A percentile compares a stretch with the other conserved stretches of the same genome.
These are phyloP conservation scores for Cytospora piceae DNA, from an alignment of 2,329 filamentous ascomycete genomes.

Conservation along the genomic window DNA sequence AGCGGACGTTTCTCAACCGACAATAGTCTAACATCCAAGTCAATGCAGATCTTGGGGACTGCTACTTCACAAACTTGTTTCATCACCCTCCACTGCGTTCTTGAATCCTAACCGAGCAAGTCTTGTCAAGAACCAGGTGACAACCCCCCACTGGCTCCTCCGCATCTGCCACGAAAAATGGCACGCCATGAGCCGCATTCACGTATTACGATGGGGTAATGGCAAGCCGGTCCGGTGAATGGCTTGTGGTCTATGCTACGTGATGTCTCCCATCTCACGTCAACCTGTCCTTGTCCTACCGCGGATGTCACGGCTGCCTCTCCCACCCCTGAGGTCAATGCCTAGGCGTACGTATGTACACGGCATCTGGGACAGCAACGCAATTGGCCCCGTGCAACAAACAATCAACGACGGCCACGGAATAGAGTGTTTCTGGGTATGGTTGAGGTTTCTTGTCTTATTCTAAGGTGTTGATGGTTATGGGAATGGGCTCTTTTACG, in stretches of 20 bases:
- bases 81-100: background rate
- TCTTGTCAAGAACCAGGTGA: background rate
- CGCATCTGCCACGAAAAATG: background rate
- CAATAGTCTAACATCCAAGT: background rate
- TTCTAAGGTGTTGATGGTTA: background rate
- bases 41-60: background rate
- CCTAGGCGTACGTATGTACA: background rate
- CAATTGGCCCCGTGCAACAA: background rate
- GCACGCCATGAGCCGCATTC: background rate
- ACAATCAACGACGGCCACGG: background rate
- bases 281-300: slow-evolving; percentile 2
- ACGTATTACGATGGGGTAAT: slow-evolving; percentile 10
- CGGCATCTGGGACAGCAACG: background rate
- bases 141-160: background rate
- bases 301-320: background rate
- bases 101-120: background rate
- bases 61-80: background rate
- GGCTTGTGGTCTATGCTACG: background rate
- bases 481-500: background rate
- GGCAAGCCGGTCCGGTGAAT: slow-evolving; percentile 3
- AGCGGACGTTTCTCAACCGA: background rate
- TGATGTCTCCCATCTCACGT: slow-evolving; percentile 8
- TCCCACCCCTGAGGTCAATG: too few relatives aligned
- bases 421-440: background rate
- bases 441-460: background rate